Evolutionary conservation across 2,329 filamentous ascomycete species (phyloP), one percentile per base, ranked within the genome.

Genomic region (Colletotrichum tropicicola): DNA sequence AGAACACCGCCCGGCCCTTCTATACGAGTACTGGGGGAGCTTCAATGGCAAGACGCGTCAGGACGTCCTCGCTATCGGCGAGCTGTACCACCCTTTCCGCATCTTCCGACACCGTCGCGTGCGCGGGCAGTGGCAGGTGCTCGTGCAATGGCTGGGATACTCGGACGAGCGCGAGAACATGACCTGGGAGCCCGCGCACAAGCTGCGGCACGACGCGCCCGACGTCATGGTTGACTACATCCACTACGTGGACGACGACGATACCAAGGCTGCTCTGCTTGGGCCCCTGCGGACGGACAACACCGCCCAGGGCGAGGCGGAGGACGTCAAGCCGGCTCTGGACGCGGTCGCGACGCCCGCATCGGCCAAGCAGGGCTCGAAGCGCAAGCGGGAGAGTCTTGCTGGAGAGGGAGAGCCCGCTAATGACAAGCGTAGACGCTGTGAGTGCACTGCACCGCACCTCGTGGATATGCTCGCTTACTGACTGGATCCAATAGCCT

Each of bases 111-210:
- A 65, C 7, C 57, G 61, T 45, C 57, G 48, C 17, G 61, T 61
- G n/a, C 61, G 61, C 6, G 61, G 61, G 3, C 61, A 65, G 37
- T 65, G 61, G 61, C 61, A 65, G 28, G 61, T 61, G 3, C 61
- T 61, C 1, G 61, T 65, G 1, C 61, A 65, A 21, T 65, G 61
- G 61, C 44, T 65, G 6, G 61, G 61, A 25, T 65, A 65, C 37
- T 55, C 61, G 3, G 6, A n/a, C 23, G 61, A 55, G 17, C 44
- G 57, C 7, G 57, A 65, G 35, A 57, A 65, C 17, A 49, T 61
- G 13, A 61, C 61, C 3, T 65, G 61, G 61, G 61, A 65, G 37
- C 61, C 61, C 5, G 61, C 27, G n/a, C 17, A 35, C 13, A 61
- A 65, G 49, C 28, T 61, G 44, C 49, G 61, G 30, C 19, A 28